These are phyloP conservation scores for Fragaria vesca DNA, from an alignment of 306 rosid genomes.

Conservation along the genomic window DNA sequence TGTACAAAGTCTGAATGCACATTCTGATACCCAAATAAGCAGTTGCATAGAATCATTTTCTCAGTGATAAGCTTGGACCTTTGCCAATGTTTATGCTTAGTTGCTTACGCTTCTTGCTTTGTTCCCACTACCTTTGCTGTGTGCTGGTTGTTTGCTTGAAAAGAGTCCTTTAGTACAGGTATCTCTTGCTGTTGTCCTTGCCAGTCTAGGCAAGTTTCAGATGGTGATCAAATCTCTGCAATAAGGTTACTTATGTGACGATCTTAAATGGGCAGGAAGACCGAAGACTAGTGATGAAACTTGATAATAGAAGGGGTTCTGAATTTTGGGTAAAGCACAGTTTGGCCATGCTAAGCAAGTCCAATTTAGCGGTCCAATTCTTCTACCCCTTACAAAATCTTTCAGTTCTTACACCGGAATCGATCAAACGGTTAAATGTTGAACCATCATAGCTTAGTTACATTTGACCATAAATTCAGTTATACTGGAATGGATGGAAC, in stretches of 20 bases:
- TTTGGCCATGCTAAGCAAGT: neutral
- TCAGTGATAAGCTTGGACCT: neutral
- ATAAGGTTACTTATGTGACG: neutral
- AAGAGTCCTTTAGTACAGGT: neutral
- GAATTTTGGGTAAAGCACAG: neutral
- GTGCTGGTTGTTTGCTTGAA: too few relatives aligned
- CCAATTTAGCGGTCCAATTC: neutral
- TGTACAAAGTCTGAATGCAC: neutral
- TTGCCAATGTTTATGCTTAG: neutral
- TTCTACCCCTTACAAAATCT: neutral
- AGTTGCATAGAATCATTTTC: neutral
- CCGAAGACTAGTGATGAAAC: neutral
- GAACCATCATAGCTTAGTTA: neutral
- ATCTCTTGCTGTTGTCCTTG: neutral
- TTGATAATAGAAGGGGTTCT: neutral
- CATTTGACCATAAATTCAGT: neutral
- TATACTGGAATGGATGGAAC: neutral
- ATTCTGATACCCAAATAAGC: neutral
- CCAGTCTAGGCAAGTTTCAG: neutral
- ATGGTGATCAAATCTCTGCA: neutral
- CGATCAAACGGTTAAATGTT: too few relatives aligned
- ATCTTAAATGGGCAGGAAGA: neutral
- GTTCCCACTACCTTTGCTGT: neutral
- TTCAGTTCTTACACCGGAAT: neutral
- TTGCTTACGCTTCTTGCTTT: neutral